These are phyloP conservation scores for Pseudogymnoascus sp. DNA, from an alignment of 2,329 filamentous ascomycete species.

Conservation along the genomic window DNA sequence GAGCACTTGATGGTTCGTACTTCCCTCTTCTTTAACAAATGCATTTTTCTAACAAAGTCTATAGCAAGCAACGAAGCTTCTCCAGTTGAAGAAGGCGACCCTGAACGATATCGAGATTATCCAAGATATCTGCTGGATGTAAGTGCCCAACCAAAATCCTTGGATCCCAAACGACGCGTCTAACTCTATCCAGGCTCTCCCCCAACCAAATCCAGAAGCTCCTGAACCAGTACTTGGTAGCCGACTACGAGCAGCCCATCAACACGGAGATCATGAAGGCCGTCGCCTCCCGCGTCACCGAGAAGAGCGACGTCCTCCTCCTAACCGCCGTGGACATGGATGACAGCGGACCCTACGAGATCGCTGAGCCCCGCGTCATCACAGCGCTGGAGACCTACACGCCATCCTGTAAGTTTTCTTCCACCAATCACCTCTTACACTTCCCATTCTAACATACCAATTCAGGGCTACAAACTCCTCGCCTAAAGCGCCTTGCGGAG, in stretches of 20 bases:
- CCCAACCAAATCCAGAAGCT: conserved; percentile 99
- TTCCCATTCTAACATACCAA: conserved; percentile 23
- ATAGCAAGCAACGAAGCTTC: conserved; percentile 92
- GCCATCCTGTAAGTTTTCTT: conserved; percentile 84
- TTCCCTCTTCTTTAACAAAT: background rate
- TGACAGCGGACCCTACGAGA: conserved; percentile 96
- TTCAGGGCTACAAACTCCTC: conserved; percentile 93
- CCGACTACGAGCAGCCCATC: conserved; percentile 98
- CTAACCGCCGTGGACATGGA: conserved; percentile 97
- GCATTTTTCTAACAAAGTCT: conserved; percentile 17
- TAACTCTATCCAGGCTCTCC: conserved; percentile 60
- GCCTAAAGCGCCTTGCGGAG: conserved; percentile 92
- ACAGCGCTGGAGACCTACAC: conserved; percentile 97
- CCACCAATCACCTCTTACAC: background rate
- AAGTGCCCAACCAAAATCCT: conserved; percentile 36
- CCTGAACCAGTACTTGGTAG: conserved; percentile 95
- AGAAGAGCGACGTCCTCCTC: conserved; percentile 94
- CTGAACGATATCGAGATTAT: conserved; percentile 99
- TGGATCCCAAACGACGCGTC: background rate
- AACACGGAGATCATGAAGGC: conserved; percentile 99
- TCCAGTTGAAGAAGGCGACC: conserved; percentile 98
- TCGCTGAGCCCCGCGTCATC: conserved; percentile 91
- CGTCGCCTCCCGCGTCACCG: conserved; percentile 89
- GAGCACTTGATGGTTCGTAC: conserved; percentile 86
- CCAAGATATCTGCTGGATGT: conserved; percentile 99